Evolutionary conservation across 2,329 filamentous ascomycete genomes (phyloP).

Genomic region (Colletotrichum sidae): DNA sequence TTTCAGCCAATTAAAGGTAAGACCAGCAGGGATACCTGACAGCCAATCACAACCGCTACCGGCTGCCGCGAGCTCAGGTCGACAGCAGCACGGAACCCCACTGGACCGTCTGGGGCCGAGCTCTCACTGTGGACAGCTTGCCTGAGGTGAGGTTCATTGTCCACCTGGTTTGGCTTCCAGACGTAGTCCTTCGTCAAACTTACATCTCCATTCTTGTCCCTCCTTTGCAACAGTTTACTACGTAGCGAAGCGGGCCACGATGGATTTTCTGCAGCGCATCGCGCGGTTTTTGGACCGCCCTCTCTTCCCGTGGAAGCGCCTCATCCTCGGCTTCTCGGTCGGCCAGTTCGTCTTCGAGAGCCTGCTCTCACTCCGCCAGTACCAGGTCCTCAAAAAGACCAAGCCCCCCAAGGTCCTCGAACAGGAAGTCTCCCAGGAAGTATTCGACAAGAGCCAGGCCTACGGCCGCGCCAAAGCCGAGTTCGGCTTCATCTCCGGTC

Average conservation of each 20-base stretch:
- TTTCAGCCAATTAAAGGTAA: conserved; percentile 28
- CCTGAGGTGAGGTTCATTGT: conserved; percentile 15
- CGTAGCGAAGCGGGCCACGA: conserved; percentile 21
- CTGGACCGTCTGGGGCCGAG: conserved; percentile 18
- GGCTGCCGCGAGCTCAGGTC: conserved; percentile 25
- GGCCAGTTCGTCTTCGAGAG: conserved; percentile 92
- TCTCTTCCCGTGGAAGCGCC: conserved; percentile 95
- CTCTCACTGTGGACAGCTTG: conserved; percentile 37
- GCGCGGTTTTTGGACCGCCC: conserved; percentile 90
- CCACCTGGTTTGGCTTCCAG: conserved; percentile 8
- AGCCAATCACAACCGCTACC: conserved; percentile 25
- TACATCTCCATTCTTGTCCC: conserved; percentile 32
- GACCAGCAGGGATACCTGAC: background rate
- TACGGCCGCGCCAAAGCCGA: conserved; percentile 97
- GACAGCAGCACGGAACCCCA: conserved; percentile 24
- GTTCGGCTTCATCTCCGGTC: conserved; percentile 82
- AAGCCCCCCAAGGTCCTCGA: conserved; percentile 87
- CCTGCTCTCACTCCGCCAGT: conserved; percentile 90
- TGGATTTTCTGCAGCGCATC: conserved; percentile 66
- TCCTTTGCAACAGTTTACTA: conserved; percentile 25
- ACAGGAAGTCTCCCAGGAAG: conserved; percentile 88
- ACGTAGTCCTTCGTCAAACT: conserved; percentile 14
- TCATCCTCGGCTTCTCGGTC: conserved; percentile 94
- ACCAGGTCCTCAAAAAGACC: conserved; percentile 83
- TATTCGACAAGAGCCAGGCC: conserved; percentile 94